Evolutionary conservation across 495 filamentous ascomycete genomes (phyloP).

Genomic region (Talaromyces wortmannii): DNA sequence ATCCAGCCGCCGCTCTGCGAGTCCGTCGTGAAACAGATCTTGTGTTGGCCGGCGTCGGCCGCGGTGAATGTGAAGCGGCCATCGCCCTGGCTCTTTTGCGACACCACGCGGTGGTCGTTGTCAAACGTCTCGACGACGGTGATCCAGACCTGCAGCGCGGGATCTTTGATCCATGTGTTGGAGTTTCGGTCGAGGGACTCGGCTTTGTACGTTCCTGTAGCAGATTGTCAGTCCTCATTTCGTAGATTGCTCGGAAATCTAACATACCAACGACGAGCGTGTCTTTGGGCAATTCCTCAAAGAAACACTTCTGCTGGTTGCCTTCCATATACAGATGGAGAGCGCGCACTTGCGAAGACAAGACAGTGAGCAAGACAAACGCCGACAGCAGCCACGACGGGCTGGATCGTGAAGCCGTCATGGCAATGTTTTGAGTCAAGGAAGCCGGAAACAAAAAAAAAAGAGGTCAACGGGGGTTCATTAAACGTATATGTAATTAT

Average conservation of each 20-base stretch:
- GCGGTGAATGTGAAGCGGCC: conserved; percentile 97
- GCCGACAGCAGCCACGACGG: conserved; percentile 33
- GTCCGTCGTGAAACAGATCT: conserved; percentile 84
- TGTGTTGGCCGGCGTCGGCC: conserved; percentile 88
- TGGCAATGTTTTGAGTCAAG: conserved; percentile 5
- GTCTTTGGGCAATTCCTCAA: conserved; percentile 96
- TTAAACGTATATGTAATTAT: not conserved
- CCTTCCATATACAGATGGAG: conserved; percentile 97
- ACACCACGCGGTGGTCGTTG: conserved; percentile 94
- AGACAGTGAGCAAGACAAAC: conserved; percentile 28
- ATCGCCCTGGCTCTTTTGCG: conserved; percentile 64
- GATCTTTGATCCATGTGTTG: conserved; percentile 59
- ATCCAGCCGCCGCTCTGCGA: conserved; percentile 62
- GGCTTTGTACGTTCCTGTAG: conserved; percentile 78
- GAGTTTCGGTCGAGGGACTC: conserved; percentile 60
- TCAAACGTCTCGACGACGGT: conserved; percentile 96
- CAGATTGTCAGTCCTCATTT: not conserved
- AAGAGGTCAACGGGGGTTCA: not conserved
- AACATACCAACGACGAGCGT: conserved; percentile 81
- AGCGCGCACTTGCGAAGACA: conserved; percentile 58
- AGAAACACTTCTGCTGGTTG: conserved; percentile 71
- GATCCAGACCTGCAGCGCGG: conserved; percentile 74
- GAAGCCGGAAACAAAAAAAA: not conserved
- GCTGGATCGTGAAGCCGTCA: conserved; percentile 26
- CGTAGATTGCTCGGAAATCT: not conserved